Conservation (phyloP, 164 flowering plant species). For the Annona squamosa region DNA sequence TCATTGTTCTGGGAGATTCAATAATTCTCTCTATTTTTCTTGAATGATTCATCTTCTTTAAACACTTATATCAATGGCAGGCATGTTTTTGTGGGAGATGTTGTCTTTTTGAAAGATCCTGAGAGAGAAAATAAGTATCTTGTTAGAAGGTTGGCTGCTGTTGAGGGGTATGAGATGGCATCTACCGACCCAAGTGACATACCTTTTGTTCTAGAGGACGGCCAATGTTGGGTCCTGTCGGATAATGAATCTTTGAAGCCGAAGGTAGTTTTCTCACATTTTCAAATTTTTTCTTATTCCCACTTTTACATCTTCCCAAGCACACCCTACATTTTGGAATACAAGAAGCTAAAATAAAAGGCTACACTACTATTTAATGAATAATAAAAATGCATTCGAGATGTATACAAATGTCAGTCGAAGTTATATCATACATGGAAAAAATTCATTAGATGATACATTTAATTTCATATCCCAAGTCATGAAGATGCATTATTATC, state of each 20-base stretch:
- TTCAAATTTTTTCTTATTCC: too few relatives aligned
- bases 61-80: slow-evolving; percentile 27
- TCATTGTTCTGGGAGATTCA: background rate
- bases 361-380: too few relatives aligned
- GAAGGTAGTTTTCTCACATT: slow-evolving; percentile 44
- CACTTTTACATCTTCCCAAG: too few relatives aligned
- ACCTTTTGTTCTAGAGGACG: slow-evolving; percentile 78
- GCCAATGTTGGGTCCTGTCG: slow-evolving; percentile 87
- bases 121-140: slow-evolving; percentile 43
- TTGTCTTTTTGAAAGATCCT: slow-evolving; percentile 84
- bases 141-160: slow-evolving; percentile 88
- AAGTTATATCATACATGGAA: too few relatives aligned
- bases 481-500: too few relatives aligned
- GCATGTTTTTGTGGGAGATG: slow-evolving; percentile 83
- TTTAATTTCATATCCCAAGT: too few relatives aligned
- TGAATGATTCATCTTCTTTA: background rate
- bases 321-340: too few relatives aligned
- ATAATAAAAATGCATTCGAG: too few relatives aligned
- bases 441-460: too few relatives aligned
- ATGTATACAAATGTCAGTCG: too few relatives aligned
- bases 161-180: slow-evolving; percentile 86
- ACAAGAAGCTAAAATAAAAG: too few relatives aligned
- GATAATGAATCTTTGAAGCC: slow-evolving; percentile 78
- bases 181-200: slow-evolving; percentile 80
- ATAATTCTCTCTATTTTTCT: background rate